Evolutionary conservation across 345 rosid species (phyloP).

Genomic region (Kernera saxatilis): DNA sequence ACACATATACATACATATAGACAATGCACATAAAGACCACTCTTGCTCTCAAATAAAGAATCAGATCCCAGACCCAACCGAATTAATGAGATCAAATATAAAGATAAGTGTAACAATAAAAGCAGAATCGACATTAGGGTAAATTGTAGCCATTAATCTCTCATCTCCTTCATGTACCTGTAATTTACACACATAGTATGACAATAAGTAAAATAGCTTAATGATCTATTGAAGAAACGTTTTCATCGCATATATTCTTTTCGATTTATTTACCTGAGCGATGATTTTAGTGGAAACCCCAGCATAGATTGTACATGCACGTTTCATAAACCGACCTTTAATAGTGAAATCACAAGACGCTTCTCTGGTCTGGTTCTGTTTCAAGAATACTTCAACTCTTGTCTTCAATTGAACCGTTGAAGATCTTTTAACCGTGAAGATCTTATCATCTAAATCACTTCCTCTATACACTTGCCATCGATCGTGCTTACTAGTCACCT

Average conservation of each 20-base stretch:
- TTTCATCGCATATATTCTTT: neutral
- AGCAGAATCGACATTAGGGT: constrained; percentile 31
- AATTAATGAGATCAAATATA: constrained; percentile 30
- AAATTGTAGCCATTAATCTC: constrained; percentile 26
- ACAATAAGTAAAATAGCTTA: neutral
- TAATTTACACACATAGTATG: neutral
- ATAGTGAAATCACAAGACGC: constrained; percentile 31
- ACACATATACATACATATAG: neutral
- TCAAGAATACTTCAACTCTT: constrained; percentile 34
- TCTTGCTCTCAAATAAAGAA: neutral
- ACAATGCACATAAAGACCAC: neutral
- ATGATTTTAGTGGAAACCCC: constrained; percentile 28
- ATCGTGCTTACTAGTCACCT: constrained; percentile 35
- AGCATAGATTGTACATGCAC: constrained; percentile 26
- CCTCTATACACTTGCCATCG: constrained; percentile 38
- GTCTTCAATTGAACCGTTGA: constrained; percentile 29
- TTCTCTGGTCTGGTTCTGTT: constrained; percentile 27
- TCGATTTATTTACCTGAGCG: constrained; percentile 17
- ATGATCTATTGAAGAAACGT: neutral
- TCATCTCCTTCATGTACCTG: constrained; percentile 29
- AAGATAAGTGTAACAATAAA: constrained; percentile 30
- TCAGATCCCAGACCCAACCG: constrained; percentile 11
- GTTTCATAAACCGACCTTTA: constrained; percentile 35
- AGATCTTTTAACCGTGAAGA: constrained; percentile 32
- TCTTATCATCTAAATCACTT: constrained; percentile 23